These are phyloP conservation scores for Malus sieversii DNA, from an alignment of 306 rosid species.

Conservation along the genomic window DNA sequence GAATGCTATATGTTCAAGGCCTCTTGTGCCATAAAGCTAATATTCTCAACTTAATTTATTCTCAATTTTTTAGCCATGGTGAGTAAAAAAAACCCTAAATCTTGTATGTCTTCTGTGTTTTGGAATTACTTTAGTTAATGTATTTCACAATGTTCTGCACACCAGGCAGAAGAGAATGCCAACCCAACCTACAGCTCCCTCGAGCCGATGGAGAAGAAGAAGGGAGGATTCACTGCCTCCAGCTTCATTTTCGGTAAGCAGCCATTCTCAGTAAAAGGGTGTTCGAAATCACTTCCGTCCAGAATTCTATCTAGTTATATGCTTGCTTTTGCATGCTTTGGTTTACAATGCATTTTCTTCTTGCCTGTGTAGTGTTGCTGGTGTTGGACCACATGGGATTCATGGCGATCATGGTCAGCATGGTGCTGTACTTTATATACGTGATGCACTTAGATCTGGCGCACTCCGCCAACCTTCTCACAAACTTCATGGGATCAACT, in stretches of 20 bases:
- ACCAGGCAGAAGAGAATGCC: conserved; percentile 35
- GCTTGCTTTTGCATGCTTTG: not conserved
- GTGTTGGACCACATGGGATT: conserved; percentile 82
- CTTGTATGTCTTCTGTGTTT: conserved; percentile 14
- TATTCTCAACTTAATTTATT: not conserved
- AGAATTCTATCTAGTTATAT: not conserved
- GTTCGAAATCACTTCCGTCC: not conserved
- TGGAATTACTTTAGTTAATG: not conserved
- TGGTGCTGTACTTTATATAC: conserved; percentile 49
- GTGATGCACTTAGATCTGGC: conserved; percentile 60
- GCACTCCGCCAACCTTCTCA: conserved; percentile 64
- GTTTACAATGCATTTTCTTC: not conserved
- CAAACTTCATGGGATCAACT: conserved; percentile 73
- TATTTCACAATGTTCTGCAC: not conserved
- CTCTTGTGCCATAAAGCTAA: not conserved
- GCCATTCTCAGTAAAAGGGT: not conserved
- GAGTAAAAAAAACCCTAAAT: not conserved
- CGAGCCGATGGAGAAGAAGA: conserved; percentile 20
- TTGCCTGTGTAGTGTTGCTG: conserved; percentile 32
- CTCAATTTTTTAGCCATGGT: not conserved
- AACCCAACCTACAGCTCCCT: conserved; percentile 18
- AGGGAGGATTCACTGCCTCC: conserved; percentile 69
- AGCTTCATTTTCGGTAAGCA: conserved; percentile 56
- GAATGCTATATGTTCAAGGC: conserved; percentile 2
- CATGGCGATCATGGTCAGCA: conserved; percentile 73